These are phyloP conservation scores for Chamaecyparis obtusa DNA, from an alignment of 75 land plant species.

Conservation along the genomic window DNA sequence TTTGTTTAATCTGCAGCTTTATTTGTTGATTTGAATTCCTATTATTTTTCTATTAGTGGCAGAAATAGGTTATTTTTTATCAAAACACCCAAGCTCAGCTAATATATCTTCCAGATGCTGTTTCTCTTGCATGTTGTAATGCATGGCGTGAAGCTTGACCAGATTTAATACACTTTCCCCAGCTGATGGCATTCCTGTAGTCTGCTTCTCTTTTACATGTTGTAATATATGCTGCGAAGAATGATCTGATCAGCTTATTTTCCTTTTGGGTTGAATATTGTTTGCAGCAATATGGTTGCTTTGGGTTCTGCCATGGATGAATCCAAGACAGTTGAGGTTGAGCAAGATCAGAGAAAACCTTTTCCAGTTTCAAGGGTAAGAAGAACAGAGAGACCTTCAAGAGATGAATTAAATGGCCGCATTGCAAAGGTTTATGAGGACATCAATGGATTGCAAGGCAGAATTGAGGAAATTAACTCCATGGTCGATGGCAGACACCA, in stretches of 20 bases:
- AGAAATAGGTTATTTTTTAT: background rate
- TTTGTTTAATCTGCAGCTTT: background rate
- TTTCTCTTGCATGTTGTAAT: background rate
- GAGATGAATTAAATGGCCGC: background rate
- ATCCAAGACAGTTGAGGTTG: background rate
- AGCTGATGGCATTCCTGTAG: background rate
- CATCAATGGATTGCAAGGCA: slow-evolving; percentile 23
- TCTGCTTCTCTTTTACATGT: background rate
- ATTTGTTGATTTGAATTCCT: background rate
- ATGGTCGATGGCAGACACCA: slow-evolving; percentile 30
- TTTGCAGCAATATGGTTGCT: slow-evolving; percentile 7
- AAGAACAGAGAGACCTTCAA: slow-evolving; percentile 8
- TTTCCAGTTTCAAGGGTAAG: background rate
- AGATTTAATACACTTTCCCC: background rate
- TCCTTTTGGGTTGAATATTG: background rate
- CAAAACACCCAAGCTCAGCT: background rate
- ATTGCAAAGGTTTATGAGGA: slow-evolving; percentile 15
- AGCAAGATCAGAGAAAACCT: background rate
- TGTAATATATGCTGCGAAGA: background rate
- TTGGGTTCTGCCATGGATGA: slow-evolving; percentile 5
- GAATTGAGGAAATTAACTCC: slow-evolving; percentile 29
- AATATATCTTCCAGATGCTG: background rate
- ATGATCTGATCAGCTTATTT: background rate
- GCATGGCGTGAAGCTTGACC: background rate
- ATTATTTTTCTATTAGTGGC: background rate